Evolutionary conservation across 2,329 filamentous ascomycete genomes (phyloP).

Genomic region (Cladophialophora yegresii): DNA sequence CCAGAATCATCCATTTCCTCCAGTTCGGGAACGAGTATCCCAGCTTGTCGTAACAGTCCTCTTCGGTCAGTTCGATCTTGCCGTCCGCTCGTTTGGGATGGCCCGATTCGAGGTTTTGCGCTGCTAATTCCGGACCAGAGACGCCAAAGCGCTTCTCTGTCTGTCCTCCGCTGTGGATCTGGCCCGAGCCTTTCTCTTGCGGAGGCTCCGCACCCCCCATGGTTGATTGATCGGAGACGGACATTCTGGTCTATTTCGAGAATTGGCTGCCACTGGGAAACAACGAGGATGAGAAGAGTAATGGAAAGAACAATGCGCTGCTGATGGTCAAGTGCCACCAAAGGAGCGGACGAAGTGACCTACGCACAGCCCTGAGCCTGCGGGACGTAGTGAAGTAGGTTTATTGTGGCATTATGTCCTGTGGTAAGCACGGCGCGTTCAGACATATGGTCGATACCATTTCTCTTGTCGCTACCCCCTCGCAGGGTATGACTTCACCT

Average conservation of each 20-base stretch:
- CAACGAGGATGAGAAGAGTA: background rate
- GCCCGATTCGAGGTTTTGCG: constrained; percentile 21
- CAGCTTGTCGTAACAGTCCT: constrained; percentile 65
- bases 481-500: background rate
- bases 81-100: constrained; percentile 36
- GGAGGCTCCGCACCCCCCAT: constrained; percentile 8
- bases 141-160: constrained; percentile 19
- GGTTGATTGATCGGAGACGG: constrained; percentile 21
- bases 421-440: background rate
- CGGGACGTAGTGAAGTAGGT: background rate
- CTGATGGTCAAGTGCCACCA: background rate
- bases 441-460: background rate
- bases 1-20: constrained; percentile 41
- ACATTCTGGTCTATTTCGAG: constrained; percentile 5
- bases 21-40: constrained; percentile 57
- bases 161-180: background rate
- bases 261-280: background rate
- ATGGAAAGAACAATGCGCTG: background rate
- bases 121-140: constrained; percentile 28
- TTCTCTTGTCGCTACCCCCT: background rate
- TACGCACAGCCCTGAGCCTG: background rate
- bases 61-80: constrained; percentile 50
- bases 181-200: constrained; percentile 8
- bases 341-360: background rate
- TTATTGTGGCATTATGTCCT: background rate